Evolutionary conservation across 805 yeast genomes (phyloP), one percentile per base, ranked within the genome.

Genomic region (Tetrapisispora fleetii): DNA sequence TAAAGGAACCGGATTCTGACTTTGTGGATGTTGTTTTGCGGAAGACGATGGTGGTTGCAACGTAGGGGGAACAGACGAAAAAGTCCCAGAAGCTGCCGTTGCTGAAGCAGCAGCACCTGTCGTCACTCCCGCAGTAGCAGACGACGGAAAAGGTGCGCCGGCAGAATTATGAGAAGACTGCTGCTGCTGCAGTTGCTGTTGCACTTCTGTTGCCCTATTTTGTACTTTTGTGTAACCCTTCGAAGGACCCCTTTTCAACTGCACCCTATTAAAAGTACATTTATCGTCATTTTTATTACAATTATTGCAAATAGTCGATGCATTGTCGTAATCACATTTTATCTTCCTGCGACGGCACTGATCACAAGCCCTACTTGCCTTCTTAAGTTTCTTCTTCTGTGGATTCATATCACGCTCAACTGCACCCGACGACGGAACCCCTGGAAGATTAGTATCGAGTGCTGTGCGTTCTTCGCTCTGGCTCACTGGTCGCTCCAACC

Each of bases 341-440:
- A 84, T 74, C 60, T 85, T 85, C 63, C 83, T 83, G 42, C 84
- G 72, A 36, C 93, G 73, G 62, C 93, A 85, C 48, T 82, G 80
- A 61, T 85, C 95, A 61, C 95, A 85, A 1, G 91, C 93, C 47
- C 95, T 65, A 1, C 89, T 82, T 0, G 84, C 88, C 60, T 85
- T 85, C 13, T 38, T 52, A n/a, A 39, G 17, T 38, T 38, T 45
- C 24, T 45, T 45, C 17, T 19, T 38, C 24, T 44, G 46, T 16
- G 24, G 46, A 18, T 5, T 17, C 44, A 41, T 41, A 32, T 32
- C 28, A 6, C 8, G 28, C 8, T 24, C 28, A 24, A 24, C 8
- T 6, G 28, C 28, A 24, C 8, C 28, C 28, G 28, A 24, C 8
- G 28, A 24, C 28, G 28, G 28, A 8, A 8, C 28, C 28, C 8